A percentile compares a stretch with the other conserved stretches of the same genome.
Evolutionary conservation across 164 flowering plant species (phyloP).

Genomic region (Buxus sempervirens): DNA sequence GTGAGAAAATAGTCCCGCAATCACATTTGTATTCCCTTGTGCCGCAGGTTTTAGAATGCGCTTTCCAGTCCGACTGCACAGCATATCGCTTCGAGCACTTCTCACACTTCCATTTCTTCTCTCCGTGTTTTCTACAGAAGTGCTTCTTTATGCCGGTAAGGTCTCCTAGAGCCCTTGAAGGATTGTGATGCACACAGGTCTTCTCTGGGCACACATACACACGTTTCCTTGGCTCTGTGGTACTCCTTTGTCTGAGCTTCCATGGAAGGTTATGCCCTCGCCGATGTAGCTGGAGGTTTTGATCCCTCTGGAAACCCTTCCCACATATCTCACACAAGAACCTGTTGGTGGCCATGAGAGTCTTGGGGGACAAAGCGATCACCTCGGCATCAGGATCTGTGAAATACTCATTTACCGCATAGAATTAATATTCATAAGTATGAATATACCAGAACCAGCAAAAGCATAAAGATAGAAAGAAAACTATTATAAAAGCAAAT

Average conservation of each 20-base stretch:
- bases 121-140: slow-evolving; percentile 90
- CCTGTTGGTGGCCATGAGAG: slow-evolving; percentile 94
- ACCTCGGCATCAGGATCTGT: slow-evolving; percentile 97
- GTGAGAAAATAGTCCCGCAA: slow-evolving; percentile 85
- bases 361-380: slow-evolving; percentile 82
- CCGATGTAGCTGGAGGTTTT: slow-evolving; percentile 84
- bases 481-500: slow-evolving; percentile 1
- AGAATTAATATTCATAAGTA: not conserved
- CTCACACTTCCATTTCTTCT: slow-evolving; percentile 99
- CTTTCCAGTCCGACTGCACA: slow-evolving; percentile 94
- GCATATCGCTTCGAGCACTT: slow-evolving; percentile 92
- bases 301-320: slow-evolving; percentile 94
- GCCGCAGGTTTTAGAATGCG: slow-evolving; percentile 91
- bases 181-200: slow-evolving; percentile 79
- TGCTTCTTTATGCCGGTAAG: slow-evolving; percentile 94
- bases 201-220: slow-evolving; percentile 94
- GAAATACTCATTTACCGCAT: not conserved
- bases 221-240: slow-evolving; percentile 62
- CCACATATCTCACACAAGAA: slow-evolving; percentile 95
- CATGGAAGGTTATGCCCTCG: slow-evolving; percentile 96
- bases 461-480: slow-evolving; percentile 2
- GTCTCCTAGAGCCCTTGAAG: slow-evolving; percentile 95
- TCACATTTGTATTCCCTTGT: slow-evolving; percentile 89
- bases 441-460: not conserved
- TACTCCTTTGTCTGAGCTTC: slow-evolving; percentile 88